phyloP scores from a whole-genome alignment of 2,329 filamentous ascomycete genomes.

The Elsinoe perseae region DNA sequence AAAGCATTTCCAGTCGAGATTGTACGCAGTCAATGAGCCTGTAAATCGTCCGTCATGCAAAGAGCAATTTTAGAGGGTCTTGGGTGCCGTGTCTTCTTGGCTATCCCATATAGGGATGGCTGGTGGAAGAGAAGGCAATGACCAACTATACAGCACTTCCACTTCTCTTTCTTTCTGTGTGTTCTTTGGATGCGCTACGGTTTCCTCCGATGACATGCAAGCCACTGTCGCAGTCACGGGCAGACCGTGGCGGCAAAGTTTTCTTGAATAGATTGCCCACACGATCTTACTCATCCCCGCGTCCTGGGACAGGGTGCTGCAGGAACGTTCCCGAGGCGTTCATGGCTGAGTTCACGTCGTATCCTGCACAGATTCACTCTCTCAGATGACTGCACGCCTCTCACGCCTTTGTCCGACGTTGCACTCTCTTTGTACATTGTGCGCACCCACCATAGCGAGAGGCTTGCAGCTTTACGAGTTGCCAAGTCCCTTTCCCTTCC shows the following conservation, averaged over 20 bases:
- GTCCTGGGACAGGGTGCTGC: neutral
- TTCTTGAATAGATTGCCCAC: slow-evolving; percentile 1
- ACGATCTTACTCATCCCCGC: slow-evolving; percentile 10
- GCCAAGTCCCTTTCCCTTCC: neutral
- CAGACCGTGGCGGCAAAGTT: neutral
- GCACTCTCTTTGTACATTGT: neutral
- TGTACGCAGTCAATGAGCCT: slow-evolving; percentile 36
- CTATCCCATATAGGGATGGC: slow-evolving; percentile 20
- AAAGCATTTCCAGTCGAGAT: slow-evolving; percentile 43
- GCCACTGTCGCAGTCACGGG: neutral
- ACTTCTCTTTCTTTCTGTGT: neutral
- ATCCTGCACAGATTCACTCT: neutral
- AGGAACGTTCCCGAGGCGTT: slow-evolving; percentile 10
- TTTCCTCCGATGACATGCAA: neutral
- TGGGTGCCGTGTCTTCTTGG: slow-evolving; percentile 42
- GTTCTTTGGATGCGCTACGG: neutral
- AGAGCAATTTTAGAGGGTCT: slow-evolving; percentile 39
- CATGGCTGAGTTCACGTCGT: slow-evolving; percentile 2
- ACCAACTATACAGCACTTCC: slow-evolving; percentile 38
- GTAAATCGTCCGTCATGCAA: slow-evolving; percentile 45
- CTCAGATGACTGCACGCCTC: slow-evolving; percentile 6
- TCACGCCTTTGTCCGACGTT: slow-evolving; percentile 1
- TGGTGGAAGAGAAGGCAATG: slow-evolving; percentile 43
- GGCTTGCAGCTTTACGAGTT: slow-evolving; percentile 1
- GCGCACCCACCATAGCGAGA: neutral